Conservation (phyloP, 2,329 filamentous ascomycete genomes). For the Verruconis gallopava region DNA sequence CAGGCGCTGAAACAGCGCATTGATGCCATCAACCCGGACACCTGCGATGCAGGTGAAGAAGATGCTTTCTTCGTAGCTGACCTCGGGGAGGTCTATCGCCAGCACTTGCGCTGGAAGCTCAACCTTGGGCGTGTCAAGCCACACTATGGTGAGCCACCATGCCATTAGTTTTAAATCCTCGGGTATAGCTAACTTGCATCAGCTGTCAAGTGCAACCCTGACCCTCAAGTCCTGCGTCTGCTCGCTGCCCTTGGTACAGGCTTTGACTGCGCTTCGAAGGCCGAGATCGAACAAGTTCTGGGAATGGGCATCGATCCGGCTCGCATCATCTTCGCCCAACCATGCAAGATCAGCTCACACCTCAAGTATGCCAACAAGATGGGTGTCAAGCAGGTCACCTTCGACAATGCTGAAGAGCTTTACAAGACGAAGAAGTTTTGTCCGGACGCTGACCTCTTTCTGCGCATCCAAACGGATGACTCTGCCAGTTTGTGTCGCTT, state of each 20-base stretch:
- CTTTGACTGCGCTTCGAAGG: conserved; percentile 97
- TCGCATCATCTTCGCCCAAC: conserved; percentile 97
- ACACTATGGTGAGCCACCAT: conserved; percentile 64
- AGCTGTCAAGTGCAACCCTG: conserved; percentile 99
- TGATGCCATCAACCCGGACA: conserved; percentile 70
- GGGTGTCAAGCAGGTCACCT: conserved; percentile 96
- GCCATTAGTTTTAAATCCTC: not conserved
- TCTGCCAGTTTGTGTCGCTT: conserved; percentile 86
- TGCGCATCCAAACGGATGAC: conserved; percentile 94
- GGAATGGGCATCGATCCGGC: conserved; percentile 69
- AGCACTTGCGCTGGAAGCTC: conserved; percentile 96
- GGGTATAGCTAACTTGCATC: conserved; percentile 19
- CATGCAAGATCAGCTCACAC: conserved; percentile 99
- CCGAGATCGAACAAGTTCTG: conserved; percentile 87
- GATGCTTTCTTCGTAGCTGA: conserved; percentile 98
- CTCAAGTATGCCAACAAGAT: conserved; percentile 75
- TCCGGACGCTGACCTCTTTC: conserved; percentile 77
- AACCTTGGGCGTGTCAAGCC: conserved; percentile 86
- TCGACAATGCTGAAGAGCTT: conserved; percentile 95
- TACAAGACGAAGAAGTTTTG: conserved; percentile 93
- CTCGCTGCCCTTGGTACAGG: conserved; percentile 80
- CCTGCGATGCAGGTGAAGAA: conserved; percentile 83
- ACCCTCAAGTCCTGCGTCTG: conserved; percentile 76
- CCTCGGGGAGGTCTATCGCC: conserved; percentile 95
- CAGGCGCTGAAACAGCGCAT: conserved; percentile 78